These are phyloP conservation scores for Acer negundo DNA, from an alignment of 345 rosid species.

Conservation along the genomic window DNA sequence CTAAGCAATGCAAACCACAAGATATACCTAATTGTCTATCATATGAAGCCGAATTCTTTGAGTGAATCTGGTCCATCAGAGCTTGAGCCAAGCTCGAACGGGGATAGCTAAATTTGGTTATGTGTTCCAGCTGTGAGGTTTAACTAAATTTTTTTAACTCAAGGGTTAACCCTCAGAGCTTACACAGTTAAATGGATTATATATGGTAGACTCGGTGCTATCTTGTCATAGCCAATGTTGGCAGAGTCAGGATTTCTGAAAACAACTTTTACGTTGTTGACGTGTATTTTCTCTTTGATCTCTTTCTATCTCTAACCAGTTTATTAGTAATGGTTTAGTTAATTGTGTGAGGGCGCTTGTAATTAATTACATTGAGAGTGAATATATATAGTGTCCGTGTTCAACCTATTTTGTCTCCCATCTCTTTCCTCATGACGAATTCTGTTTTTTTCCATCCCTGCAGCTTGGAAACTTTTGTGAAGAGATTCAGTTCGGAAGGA, in stretches of 20 bases:
- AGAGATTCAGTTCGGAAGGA: constrained; percentile 8
- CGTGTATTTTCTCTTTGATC: too few relatives aligned
- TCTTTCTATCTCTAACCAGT: not conserved
- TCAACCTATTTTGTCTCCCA: not conserved
- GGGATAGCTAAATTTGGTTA: not conserved
- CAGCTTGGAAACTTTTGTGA: constrained; percentile 56
- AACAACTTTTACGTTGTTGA: not conserved
- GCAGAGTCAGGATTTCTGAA: not conserved
- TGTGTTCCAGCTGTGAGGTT: not conserved
- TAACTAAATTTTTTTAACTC: not conserved
- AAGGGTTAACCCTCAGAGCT: not conserved
- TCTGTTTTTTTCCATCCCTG: constrained; percentile 9
- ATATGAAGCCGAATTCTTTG: not conserved
- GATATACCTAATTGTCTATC: not conserved
- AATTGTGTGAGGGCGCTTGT: not conserved
- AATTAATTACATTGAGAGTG: not conserved
- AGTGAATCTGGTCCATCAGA: not conserved
- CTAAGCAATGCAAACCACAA: not conserved
- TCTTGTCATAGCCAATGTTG: not conserved
- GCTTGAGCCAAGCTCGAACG: not conserved
- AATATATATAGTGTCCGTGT: not conserved
- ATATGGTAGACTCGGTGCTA: not conserved
- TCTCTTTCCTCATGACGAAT: constrained; percentile 7
- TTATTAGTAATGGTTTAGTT: not conserved
- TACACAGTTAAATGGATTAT: not conserved